Evolutionary conservation across 2,329 filamentous ascomycete species (phyloP), one percentile per base, ranked within the genome.

Genomic region (Pseudogymnoascus sp.): DNA sequence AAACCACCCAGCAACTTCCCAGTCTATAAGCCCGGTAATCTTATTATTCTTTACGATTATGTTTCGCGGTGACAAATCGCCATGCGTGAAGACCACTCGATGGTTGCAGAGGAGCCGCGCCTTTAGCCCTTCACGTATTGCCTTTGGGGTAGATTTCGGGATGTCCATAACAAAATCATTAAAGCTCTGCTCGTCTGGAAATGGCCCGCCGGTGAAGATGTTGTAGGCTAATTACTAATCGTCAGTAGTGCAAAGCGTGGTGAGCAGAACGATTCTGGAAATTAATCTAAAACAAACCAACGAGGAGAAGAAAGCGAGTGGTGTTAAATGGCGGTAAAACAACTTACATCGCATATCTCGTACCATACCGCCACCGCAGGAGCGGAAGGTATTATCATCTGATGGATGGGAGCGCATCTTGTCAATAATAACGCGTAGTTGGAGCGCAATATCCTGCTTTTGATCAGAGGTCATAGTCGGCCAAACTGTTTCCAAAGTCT

Each of bases 11-110:
- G 33, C 33, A 26, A 53, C 59, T 59, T 66, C 65, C 63, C 65
- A 66, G 42, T 66, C 65, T 19, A 66, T 17, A 19, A 66, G 64
- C 19, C 53, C 65, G 19, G 63, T 63, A 29, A 66, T 62, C 60
- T 44, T 62, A 33, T 61, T 63, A 37, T 65, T 19, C 37, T 62
- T 33, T 15, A 65, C 62, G 50, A 65, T 50, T 42, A 65, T 65
- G 50, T 65, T 65, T 15, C 56, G 40, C 11, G 60, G 56, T 37
- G 60, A 37, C 29, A 65, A 31, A 38, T 64, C 62, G 15, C 38
- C 64, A 61, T 65, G 64, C 10, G 64, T 65, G 10, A 42, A 21
- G 38, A 42, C 38, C 4, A 11, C 38, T 17, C 38, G 38, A 42
- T 42, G 17, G 38, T 42, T 21, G 38, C 38, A 42, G 38, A 1